Base-by-base conservation (phyloP, 495 filamentous ascomycete species). In the Hypoxylon cercidicola region DNA sequence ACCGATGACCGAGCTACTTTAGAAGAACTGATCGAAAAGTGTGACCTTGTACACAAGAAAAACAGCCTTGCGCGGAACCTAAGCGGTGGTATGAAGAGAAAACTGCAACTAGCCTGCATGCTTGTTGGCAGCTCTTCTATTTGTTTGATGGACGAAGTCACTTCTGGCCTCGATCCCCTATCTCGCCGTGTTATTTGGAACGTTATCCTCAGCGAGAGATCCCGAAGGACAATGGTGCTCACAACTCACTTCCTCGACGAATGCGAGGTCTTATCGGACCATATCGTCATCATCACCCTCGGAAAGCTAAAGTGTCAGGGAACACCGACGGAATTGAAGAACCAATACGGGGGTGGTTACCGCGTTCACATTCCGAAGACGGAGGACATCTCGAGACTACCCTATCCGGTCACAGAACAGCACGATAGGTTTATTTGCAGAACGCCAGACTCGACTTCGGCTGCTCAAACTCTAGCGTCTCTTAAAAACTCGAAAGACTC, bases 131-230 rank as follows among this genome's bases (percentile, higher is more conserved):
- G 88, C 19, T 87, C 84, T 32, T 79, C 77, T 7, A 81, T 93
- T 7, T 93, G 90, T 68, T 87, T 88, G 71, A 84, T 92, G 21
- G 90, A 93, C 67, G 90, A 93, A 70, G 88, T 90, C 11, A 87
- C 84, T 23, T 86, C 84, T 40, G 90, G 90, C 1, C 74, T 93
- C 3, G 90, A 93, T 72, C 89, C 90, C 4, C 75, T 93, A 11
- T 85, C 83, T 23, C 75, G 90, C 12, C 77, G 88, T 15, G 91
- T 87, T 61, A 88, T 92, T 49, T 93, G 90, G 90, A 86, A 91
- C 62, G 92, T 93, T 43, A 71, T 93, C 3, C 74, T 91, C 9
- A 84, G 84, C 4, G 89, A 89, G 57, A 78, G 90, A 64, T 87
- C 89, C 7, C 76, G 74, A 25, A 73, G 89, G 56, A 89, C 89